A percentile compares a stretch with the other conserved stretches of the same genome.
phyloP scores from a whole-genome alignment of 2,329 filamentous ascomycete species.

The Lachnellula hyalina region DNA sequence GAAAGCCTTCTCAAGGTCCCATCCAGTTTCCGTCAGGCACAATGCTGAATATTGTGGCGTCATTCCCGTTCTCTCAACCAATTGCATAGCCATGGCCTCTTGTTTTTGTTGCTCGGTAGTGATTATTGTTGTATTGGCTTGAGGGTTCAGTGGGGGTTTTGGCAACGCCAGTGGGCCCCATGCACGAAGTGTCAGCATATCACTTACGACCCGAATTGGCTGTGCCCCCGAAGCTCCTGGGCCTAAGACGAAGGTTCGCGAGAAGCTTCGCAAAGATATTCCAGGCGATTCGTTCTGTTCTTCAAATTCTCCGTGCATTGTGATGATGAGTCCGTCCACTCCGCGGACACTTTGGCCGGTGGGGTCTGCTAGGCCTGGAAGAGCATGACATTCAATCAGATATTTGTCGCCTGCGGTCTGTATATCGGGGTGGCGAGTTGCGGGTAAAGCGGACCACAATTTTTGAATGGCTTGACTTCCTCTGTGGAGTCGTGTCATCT shows the following conservation, averaged over 20 bases:
- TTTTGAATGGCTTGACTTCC: conserved; percentile 61
- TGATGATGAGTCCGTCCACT: conserved; percentile 73
- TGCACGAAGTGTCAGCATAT: conserved; percentile 69
- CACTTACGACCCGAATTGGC: conserved; percentile 68
- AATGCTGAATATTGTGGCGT: conserved; percentile 71
- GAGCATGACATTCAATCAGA: conserved; percentile 74
- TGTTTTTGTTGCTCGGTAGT: conserved; percentile 37
- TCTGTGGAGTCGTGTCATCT: conserved; percentile 60
- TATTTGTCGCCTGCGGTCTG: conserved; percentile 64
- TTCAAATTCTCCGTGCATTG: conserved; percentile 78
- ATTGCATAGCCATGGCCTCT: conserved; percentile 66
- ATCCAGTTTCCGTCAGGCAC: conserved; percentile 73
- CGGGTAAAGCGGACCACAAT: conserved; percentile 65
- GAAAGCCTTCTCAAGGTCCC: conserved; percentile 73
- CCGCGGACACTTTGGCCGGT: conserved; percentile 57
- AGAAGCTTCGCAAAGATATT: conserved; percentile 69
- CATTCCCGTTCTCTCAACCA: conserved; percentile 76
- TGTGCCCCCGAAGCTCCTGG: conserved; percentile 58
- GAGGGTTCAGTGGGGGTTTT: not conserved
- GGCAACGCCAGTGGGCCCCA: conserved; percentile 47
- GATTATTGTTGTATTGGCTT: conserved; percentile 15
- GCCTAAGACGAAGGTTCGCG: conserved; percentile 73
- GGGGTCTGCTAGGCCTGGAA: conserved; percentile 67
- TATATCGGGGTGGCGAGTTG: conserved; percentile 70
- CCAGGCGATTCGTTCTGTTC: conserved; percentile 58